Base-by-base conservation (phyloP, 805 yeast genomes). In the Yarrowia deformans region DNA sequence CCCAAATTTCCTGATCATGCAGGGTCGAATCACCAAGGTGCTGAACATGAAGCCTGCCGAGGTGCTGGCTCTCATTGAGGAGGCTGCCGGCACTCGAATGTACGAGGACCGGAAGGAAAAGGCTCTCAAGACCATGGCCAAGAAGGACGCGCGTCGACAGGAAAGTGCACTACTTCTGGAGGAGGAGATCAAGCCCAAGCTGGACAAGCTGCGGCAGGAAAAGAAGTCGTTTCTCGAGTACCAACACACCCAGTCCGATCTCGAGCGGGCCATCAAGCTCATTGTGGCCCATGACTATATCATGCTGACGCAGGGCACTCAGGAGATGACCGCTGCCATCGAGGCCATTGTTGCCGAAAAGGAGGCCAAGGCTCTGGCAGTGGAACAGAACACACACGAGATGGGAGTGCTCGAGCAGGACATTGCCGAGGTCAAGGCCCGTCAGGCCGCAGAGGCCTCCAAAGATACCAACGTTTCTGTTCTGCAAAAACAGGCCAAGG, bases 1-100 rank as follows among this genome's bases (percentile, higher is more conserved):
- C 76, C 99, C 99, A 40, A 95, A 95, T 77, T 95, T 95, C 79
- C 84, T 95, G 74, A 95, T 95, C 75, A 95, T 96, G 99, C 99
- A 95, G 80, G 99, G 99, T 70, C 91, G 93, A 77, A 95, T 96
- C 80, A 96, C 99, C 42, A 94, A 95, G 78, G 98, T 95, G 72
- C 84, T 95, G 75, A 95, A 95, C 78, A 95, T 95, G 98, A 92
- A 91, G 74, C 97, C 99, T 0, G 81, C 87, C 1, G 98, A 95
- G 78, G 90, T 94, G 50, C 79, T 95, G 72, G 88, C 97, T 5
- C 83, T 95, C 73, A 92, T 95, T 68, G 99, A 95, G 79, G 99
- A 95, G 79, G 99, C 99, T 0, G 97, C 99, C 0, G 99, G 99
- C 7, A 95, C 99, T 0, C 87, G 94, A 72, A 91, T 94, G 84